A percentile compares a stretch with the other conserved stretches of the same genome.
Conservation (phyloP, 345 rosid species). For the Corchorus olitorius region DNA sequence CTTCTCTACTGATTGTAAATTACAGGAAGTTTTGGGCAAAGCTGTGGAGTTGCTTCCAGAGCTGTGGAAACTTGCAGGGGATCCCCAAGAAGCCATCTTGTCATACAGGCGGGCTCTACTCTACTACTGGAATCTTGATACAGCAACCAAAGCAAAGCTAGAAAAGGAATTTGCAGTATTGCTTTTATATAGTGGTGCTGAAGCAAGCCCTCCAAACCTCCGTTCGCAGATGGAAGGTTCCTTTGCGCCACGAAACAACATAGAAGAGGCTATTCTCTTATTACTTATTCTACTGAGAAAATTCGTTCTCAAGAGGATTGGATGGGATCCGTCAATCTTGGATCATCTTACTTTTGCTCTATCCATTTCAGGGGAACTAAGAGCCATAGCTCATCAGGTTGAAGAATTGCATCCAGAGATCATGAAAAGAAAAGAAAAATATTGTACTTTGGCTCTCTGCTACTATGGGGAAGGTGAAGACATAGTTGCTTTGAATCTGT, state of each 20-base stretch:
- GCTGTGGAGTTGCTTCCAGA: slow-evolving; percentile 79
- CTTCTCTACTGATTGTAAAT: slow-evolving; percentile 45
- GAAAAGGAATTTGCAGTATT: slow-evolving; percentile 65
- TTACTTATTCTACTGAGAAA: slow-evolving; percentile 55
- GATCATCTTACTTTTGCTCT: slow-evolving; percentile 74
- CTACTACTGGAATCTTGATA: slow-evolving; percentile 63
- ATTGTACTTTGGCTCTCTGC: slow-evolving; percentile 54
- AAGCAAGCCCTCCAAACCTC: slow-evolving; percentile 66
- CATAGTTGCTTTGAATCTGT: slow-evolving; percentile 57
- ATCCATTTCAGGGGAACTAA: slow-evolving; percentile 53
- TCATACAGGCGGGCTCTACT: slow-evolving; percentile 68
- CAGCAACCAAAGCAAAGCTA: slow-evolving; percentile 51
- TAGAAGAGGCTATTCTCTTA: slow-evolving; percentile 69
- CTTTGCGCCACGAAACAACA: slow-evolving; percentile 69
- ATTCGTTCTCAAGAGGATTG: slow-evolving; percentile 44
- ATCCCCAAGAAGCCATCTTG: slow-evolving; percentile 54
- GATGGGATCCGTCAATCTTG: slow-evolving; percentile 68
- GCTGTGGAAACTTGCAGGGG: slow-evolving; percentile 64
- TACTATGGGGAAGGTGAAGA: slow-evolving; percentile 61
- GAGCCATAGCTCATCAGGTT: slow-evolving; percentile 51
- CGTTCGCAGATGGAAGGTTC: slow-evolving; percentile 61
- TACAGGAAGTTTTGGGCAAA: slow-evolving; percentile 59
- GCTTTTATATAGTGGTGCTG: slow-evolving; percentile 66
- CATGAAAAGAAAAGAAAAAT: slow-evolving; percentile 44
- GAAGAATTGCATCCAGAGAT: slow-evolving; percentile 64